Base-by-base conservation (phyloP, 2,329 filamentous ascomycete genomes). In the Dactylellina sp. region DNA sequence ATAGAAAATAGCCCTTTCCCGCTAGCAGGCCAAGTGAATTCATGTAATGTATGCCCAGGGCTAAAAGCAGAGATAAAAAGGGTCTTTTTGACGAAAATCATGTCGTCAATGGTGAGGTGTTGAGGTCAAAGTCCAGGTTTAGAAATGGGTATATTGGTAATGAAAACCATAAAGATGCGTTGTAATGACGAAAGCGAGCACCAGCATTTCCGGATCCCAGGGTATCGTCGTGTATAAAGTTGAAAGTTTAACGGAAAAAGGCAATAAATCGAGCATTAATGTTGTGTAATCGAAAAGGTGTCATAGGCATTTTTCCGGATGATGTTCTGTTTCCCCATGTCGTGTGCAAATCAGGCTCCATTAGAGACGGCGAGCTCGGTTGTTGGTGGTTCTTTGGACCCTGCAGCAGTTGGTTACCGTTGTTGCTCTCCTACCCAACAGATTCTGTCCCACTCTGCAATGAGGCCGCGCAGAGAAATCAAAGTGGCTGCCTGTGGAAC, bases 221-320 rank as follows among this genome's bases (percentile, higher is more conserved):
- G 68, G 68, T 72, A 72, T 72, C 53, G 57, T 63, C 50, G 62
- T 56, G 49, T 52, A 57, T 39, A 55, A 64, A 71, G 35, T 53
- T 46, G 49, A 71, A 62, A 46, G 52, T 55, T 22, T 62, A 72
- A 39, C 57, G 52, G 49, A 24, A 59, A 59, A 52, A 20, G 52
- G 53, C 22, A 53, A 24, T 37, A 61, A 20, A 6, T 46, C 11
- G 47, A 70, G 50, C 35, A 62, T 72, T 72, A 72, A 65, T 65
- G 60, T 72, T 72, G 68, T 72, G 68, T 72, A 72, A 72, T 72
- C 18, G 59, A 65, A 72, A 72, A 60, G 28, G 61, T 55, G 60
- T 65, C 47, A 72, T 65, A 65, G 68, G 68, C 22, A 53, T 55
- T 60, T 57, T 28, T 60, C 42, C 66, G 53, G 44, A 42, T 24